Percentiles rank a stretch among this genome's conserved stretches.
Conservation (phyloP, 148 eudicot genomes). For the Salicornia ramosissima region DNA sequence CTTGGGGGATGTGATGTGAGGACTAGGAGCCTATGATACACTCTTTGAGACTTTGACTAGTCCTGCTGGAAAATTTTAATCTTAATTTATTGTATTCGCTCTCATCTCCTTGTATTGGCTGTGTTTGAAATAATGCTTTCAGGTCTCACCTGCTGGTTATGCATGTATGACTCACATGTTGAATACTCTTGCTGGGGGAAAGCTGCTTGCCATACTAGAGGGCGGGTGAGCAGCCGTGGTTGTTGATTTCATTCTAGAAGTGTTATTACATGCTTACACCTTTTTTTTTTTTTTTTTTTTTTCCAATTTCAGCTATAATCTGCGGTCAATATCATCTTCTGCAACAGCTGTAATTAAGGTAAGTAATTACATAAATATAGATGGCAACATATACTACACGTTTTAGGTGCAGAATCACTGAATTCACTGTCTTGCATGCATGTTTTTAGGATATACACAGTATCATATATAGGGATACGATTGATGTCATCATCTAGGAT, state of each 20-base stretch:
- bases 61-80: not conserved
- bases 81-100: not conserved
- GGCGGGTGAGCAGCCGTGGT: slow-evolving; percentile 71
- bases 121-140: slow-evolving; percentile 19
- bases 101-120: slow-evolving; percentile 7
- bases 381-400: not conserved
- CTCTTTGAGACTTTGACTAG: slow-evolving; percentile 3
- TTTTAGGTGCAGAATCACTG: not conserved
- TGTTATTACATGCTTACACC: not conserved
- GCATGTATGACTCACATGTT: slow-evolving; percentile 88
- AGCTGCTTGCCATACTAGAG: slow-evolving; percentile 90
- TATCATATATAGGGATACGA: no score
- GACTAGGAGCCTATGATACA: slow-evolving; percentile 7
- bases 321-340: slow-evolving; percentile 97
- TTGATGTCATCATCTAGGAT: not conserved
- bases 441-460: not conserved
- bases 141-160: slow-evolving; percentile 93
- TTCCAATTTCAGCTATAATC: slow-evolving; percentile 68
- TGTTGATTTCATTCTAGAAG: not conserved
- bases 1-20: slow-evolving; percentile 98
- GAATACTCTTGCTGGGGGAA: slow-evolving; percentile 64
- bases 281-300: slow-evolving; percentile 15
- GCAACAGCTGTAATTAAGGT: slow-evolving; percentile 93
- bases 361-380: not conserved
- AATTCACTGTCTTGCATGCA: not conserved